Percentiles rank a stretch among this genome's conserved stretches.
phyloP scores from a whole-genome alignment of 129 eudicot species.

The Flaveria brownii region DNA sequence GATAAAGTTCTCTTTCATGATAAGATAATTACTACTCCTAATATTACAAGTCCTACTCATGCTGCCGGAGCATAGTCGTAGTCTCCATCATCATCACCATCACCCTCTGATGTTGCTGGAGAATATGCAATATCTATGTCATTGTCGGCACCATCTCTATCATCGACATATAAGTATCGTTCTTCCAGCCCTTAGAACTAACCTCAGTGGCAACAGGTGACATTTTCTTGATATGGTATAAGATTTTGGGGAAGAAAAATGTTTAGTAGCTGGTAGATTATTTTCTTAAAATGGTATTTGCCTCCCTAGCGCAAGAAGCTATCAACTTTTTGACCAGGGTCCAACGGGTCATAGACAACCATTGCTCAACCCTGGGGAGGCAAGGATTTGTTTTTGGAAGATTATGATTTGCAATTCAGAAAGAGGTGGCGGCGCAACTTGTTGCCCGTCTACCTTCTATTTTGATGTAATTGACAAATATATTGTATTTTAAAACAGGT shows the following conservation, averaged over 20 bases:
- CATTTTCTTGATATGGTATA: conserved; percentile 2
- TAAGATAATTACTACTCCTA: not conserved
- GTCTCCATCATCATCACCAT: conserved; percentile 31
- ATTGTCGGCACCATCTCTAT: not conserved
- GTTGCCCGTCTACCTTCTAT: no score
- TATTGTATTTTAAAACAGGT: no score
- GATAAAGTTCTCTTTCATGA: not conserved
- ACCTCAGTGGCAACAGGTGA: conserved; percentile 8
- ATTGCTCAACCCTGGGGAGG: no score
- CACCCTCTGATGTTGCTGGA: conserved; percentile 30
- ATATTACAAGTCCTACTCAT: not conserved
- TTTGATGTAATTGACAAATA: no score
- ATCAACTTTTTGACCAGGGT: no score
- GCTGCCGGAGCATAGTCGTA: conserved; percentile 43
- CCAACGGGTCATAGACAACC: no score
- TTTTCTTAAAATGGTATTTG: not conserved
- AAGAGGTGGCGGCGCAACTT: no score
- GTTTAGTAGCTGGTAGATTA: not conserved
- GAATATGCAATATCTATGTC: conserved; percentile 22
- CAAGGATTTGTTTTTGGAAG: no score
- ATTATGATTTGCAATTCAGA: no score
- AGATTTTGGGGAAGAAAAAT: not conserved
- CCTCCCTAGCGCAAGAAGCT: no score
- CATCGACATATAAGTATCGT: conserved; percentile 20
- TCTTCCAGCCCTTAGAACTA: conserved; percentile 20